Base-by-base conservation (phyloP, 768 basidiomycete species). In the Russula abietina region DNA sequence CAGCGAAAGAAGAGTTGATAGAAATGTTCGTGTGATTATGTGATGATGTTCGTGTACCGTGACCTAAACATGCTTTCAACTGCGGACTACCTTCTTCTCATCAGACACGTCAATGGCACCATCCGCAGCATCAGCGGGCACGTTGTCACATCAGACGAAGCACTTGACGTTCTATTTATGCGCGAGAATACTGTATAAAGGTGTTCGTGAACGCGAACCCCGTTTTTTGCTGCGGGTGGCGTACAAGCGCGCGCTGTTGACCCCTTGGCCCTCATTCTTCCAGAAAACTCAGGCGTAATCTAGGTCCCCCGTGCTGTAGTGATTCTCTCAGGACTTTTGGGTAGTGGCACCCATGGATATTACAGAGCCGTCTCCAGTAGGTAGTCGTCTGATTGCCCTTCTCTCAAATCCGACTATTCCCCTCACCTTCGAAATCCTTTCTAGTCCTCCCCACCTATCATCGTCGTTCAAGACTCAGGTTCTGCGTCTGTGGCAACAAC, bases 1-100 rank as follows among this genome's bases (percentile, higher is more conserved):
- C 65, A 8, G 84, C 83, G 0, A 76, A 75, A 54, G 65, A 66
- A 4, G 78, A 84, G 68, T 65, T 81, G 10, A 38, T 65, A 7
- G 60, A 62, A n/a, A 39, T 45, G 12, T 69, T 66, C 8, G 41
- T 30, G 14, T 64, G 63, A 64, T 45, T 1, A 28, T 43, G 45
- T 49, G 16, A 49, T 49, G 48, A 49, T 49, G 48, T 49, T 52
- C 5, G 38, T 39, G 41, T 32, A 32, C 17, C 59, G 32, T 36
- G 51, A 28, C 41, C 17, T 10, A 14, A 16, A 36, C 36, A 24
- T 38, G 41, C 19, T 39, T n/a, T 9, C n/a, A 12, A 8, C n/a
- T 46, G 45, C 45, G 45, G 45, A 46, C 22, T 11, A 22, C 11
- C 16, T n/a, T n/a, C n/a, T n/a, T 43, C 8, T 14, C 7, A 9